Base-by-base conservation (phyloP, 768 basidiomycete genomes). In the Phlegmacium glaucopus region DNA sequence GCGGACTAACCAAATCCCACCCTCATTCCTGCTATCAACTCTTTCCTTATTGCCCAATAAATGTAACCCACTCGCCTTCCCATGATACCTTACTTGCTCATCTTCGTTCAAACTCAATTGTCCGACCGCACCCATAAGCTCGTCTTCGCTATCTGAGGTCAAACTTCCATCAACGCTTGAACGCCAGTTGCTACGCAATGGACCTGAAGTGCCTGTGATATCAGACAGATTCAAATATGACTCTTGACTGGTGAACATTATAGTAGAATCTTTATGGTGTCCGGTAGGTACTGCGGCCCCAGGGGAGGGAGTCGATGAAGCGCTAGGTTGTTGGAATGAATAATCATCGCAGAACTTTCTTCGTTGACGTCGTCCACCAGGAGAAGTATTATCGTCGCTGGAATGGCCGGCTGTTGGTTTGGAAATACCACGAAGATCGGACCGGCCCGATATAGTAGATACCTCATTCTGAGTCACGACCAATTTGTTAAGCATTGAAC, bases 71-170 rank as follows among this genome's bases (percentile, higher is more conserved):
- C 87, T 89, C 4, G 80, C 85, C 64, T 90, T 89, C 25, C 91
- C 90, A 58, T 94, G 92, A 63, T 85, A 94, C 30, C 92, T 72
- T 10, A 94, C 82, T 61, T 94, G 83, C 47, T 82, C 78, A 45
- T 93, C 87, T 68, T 94, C 92, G 57, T 94, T 92, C 55, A 94
- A 58, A 52, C 87, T 89, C 49, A 94, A 71, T 66, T 94, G 90
- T 2, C 92, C 92, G 4, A 93, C 77, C 25, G 89, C 90, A 48
- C 83, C 82, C 27, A 78, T 74, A 28, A 76, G 59, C 26, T 72
- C 74, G n/a, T 66, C 71, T 29, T 72, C 74, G 39, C 67, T 69
- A 26, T 61, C 66, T 35, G 68, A 68, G 52, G 61, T 66, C 35
- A 58, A 29, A 29, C 64, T 66, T 41, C 66, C 66, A 42, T 66